Percentiles rank a stretch among this genome's conserved stretches.
phyloP scores from a whole-genome alignment of 73 alveolate species.

The Tetrahymena borealis region DNA sequence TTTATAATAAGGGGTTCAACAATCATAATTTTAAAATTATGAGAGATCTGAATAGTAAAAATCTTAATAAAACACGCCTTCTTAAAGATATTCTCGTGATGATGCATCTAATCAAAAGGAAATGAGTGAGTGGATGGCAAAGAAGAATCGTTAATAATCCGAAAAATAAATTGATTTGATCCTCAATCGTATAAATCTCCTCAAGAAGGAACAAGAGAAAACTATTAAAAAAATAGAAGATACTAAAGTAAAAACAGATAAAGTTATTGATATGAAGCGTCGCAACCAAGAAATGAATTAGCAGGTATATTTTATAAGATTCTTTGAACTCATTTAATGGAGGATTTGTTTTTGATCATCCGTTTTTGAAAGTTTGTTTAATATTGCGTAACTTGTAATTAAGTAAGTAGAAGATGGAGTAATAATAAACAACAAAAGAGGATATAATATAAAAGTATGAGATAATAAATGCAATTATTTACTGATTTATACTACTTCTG shows the following conservation, averaged over 20 bases:
- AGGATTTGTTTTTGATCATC: not conserved
- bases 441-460: no score
- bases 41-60: not conserved
- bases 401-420: no score
- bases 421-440: no score
- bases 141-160: not conserved
- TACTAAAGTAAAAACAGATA: not conserved
- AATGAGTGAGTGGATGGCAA: constrained; percentile 2
- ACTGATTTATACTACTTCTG: no score
- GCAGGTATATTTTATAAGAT: not conserved
- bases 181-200: not conserved
- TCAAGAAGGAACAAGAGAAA: not conserved
- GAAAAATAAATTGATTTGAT: not conserved
- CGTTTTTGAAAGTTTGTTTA: no score
- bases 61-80: not conserved
- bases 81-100: not conserved
- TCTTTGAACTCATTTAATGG: no score
- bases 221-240: not conserved
- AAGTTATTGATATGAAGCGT: not conserved
- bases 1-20: not conserved
- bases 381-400: no score
- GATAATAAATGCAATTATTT: no score
- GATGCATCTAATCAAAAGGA: not conserved
- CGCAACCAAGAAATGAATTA: not conserved
- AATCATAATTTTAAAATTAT: not conserved